A percentile compares a stretch with the other conserved stretches of the same genome.
phyloP scores from a whole-genome alignment of 176 grass and related monocot genomes.

The Carex scoparia region DNA sequence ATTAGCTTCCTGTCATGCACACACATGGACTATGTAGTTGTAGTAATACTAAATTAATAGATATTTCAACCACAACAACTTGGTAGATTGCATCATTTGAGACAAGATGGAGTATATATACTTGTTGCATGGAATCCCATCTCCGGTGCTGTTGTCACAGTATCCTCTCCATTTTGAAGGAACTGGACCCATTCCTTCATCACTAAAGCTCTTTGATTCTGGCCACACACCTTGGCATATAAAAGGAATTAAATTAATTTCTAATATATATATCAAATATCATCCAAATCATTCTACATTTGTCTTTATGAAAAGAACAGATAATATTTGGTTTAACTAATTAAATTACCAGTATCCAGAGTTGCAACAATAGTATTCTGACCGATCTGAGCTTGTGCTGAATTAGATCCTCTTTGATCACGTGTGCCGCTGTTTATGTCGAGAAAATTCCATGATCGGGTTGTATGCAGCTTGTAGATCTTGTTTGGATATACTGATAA shows the following conservation, averaged over 20 bases:
- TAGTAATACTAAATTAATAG: slow-evolving; percentile 17
- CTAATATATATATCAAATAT: neutral
- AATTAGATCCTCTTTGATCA: slow-evolving; percentile 38
- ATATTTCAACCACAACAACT: neutral
- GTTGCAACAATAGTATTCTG: slow-evolving; percentile 57
- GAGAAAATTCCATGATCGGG: slow-evolving; percentile 67
- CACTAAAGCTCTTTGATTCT: slow-evolving; percentile 63
- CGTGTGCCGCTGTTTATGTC: slow-evolving; percentile 30
- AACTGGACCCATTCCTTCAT: slow-evolving; percentile 34
- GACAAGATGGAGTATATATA: slow-evolving; percentile 31
- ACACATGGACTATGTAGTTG: neutral
- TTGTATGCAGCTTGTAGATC: slow-evolving; percentile 60
- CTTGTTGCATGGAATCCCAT: slow-evolving; percentile 63
- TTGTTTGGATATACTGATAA: slow-evolving; percentile 49
- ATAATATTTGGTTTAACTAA: too few relatives aligned
- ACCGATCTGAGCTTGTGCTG: slow-evolving; percentile 36
- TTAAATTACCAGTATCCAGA: slow-evolving; percentile 57
- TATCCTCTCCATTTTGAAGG: slow-evolving; percentile 62
- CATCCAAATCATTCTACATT: neutral
- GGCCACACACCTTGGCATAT: slow-evolving; percentile 62
- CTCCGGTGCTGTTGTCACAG: slow-evolving; percentile 39
- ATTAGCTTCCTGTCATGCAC: slow-evolving; percentile 47
- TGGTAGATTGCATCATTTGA: too few relatives aligned
- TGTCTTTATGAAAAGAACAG: neutral
- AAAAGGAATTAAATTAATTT: neutral